Base-by-base conservation (phyloP, 176 grass and related monocot genomes). In the Eragrostis nindensis region DNA sequence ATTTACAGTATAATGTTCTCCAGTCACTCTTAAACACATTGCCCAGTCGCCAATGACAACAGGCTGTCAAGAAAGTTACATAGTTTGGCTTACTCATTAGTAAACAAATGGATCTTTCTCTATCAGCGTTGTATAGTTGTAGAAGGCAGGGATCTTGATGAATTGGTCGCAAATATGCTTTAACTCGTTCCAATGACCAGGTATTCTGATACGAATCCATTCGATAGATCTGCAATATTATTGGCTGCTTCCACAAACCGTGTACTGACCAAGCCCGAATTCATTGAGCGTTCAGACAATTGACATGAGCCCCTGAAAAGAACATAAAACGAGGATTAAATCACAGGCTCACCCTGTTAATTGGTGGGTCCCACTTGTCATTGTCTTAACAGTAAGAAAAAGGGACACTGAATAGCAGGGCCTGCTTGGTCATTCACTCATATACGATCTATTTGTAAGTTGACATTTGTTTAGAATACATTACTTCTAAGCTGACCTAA, bases 201-300 rank as follows among this genome's bases (percentile, higher is more conserved):
- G 70, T 74, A 84, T 46, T 52, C 16, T 42, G 44, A 71, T 32
- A 36, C 73, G 59, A 68, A 42, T 15, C 9, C 13, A 8, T 54
- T 19, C 53, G 8, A 32, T 14, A 66, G 27, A 3, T 47, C 17
- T 61, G 57, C 57, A 61, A 12, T 26, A 61, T 27, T 27, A 12
- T 61, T 84, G 70, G 62, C 62, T 46, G 55, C 71, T 55, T 85
- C 70, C 70, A 89, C 10, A 79, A 68, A 42, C 13, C 3, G 5
- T 67, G 21, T 75, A 47, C 19, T 21, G 54, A 24, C 11, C 70
- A 80, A 25, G 22, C 79, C 45, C 40, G 64, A 70, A 63, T 65
- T 66, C 25, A 87, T 39, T 17, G 44, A 44, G 1, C 17, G 54
- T 45, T 53, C 27, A 27, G 18, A 17, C 26, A 55, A 55, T 63